Evolutionary conservation across 2,329 filamentous ascomycete genomes (phyloP), one percentile per base, ranked within the genome.

Genomic region (Talaromyces sp.): DNA sequence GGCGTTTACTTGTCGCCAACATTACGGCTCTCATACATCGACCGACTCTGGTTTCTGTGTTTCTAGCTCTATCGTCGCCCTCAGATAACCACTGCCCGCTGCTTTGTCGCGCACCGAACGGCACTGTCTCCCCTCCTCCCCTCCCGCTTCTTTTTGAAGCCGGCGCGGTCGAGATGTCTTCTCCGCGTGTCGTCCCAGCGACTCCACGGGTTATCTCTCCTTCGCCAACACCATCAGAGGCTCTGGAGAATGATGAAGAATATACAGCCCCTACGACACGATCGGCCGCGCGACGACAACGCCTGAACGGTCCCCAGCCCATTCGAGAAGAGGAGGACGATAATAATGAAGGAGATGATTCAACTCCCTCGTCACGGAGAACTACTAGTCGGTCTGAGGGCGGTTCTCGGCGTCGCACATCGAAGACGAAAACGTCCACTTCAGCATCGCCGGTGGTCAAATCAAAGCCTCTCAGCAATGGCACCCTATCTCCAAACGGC

Each of bases 171-270:
- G 68, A 75, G 52, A 83, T 84, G 73, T 77, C 80, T 25, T 71
- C 73, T 55, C 78, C 80, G 69, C 79, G 84, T 65, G 79, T 81
- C 67, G 81, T 95, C 62, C 92, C 93, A 61, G 84, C 84, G 61
- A 95, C 89, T 32, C 60, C 60, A 61, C 88, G 92, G 71, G 90
- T 97, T 68, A 96, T 95, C 68, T 96, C 92, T 13, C 92, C 93
- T 47, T 95, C 92, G 60, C 92, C 93, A 47, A 88, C 89, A 2
- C 86, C 86, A 1, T 81, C 81, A 64, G 78, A 81, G 49, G 65
- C 75, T 72, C 71, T 68, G 25, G 76, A 78, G 62, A 72, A 72
- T 49, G 82, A 81, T 66, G 83, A 88, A 72, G 83, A 83, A 64
- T 88, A 96, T 75, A 86, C 85, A 66, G 89, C 87, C 10, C 91